Conservation (phyloP, 495 filamentous ascomycete species). For the Chaetomium tenue region DNA sequence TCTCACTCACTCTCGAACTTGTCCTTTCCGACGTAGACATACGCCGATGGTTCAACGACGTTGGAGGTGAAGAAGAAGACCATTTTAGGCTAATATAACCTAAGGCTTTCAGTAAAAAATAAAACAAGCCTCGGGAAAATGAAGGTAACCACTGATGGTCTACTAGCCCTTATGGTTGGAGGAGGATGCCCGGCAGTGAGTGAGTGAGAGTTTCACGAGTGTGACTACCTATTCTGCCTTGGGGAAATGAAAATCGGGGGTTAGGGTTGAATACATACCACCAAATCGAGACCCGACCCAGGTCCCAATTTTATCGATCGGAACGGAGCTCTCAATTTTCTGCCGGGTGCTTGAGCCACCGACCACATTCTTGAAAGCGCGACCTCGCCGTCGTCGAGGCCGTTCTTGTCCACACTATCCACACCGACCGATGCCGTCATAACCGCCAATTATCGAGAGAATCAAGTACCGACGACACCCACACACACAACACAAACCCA, state of each 20-base stretch:
- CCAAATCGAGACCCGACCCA: not conserved
- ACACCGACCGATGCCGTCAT: slow-evolving; percentile 19
- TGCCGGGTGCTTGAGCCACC: slow-evolving; percentile 9
- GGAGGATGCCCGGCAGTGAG: not conserved
- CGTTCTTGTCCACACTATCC: slow-evolving; percentile 10
- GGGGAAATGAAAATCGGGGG: not conserved
- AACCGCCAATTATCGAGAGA: slow-evolving; percentile 6
- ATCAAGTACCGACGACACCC: not conserved
- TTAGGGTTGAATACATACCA: slow-evolving; percentile 10
- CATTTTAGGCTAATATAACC: slow-evolving; percentile 52
- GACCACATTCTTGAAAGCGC: slow-evolving; percentile 1
- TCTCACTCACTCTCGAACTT: slow-evolving; percentile 88
- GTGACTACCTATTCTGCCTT: not conserved
- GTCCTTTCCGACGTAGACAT: slow-evolving; percentile 95
- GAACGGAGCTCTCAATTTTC: slow-evolving; percentile 19
- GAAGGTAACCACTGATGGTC: too few species aligned
- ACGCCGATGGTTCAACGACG: slow-evolving; percentile 65
- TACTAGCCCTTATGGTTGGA: too few species aligned
- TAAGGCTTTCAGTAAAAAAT: too few species aligned
- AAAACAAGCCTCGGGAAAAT: not conserved
- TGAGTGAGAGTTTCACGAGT: slow-evolving; percentile 1
- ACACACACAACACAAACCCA: slow-evolving; percentile 14
- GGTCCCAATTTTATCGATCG: slow-evolving; percentile 1
- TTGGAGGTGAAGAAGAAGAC: slow-evolving; percentile 95
- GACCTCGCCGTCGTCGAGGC: slow-evolving; percentile 20